Evolutionary conservation across 2,329 filamentous ascomycete species (phyloP).

Genomic region (Xylariaceae sp.): DNA sequence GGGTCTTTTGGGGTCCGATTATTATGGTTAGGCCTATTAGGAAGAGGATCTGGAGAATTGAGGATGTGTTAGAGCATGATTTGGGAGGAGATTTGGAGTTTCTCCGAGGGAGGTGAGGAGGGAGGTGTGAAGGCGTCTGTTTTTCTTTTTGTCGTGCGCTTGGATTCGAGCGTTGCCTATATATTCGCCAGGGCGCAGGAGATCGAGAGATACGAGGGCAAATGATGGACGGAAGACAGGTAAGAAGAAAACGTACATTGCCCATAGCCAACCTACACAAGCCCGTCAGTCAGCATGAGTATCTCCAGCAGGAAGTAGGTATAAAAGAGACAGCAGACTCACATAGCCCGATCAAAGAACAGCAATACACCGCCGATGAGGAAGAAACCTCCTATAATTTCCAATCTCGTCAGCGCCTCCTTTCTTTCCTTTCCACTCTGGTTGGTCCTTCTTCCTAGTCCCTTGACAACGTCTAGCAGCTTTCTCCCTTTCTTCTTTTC

Average conservation of each 20-base stretch:
- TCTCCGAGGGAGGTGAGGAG: too few relatives aligned
- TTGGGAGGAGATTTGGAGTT: constrained; percentile 29
- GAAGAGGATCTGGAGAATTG: constrained; percentile 75
- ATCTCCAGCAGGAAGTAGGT: background rate
- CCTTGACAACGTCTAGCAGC: constrained; percentile 8
- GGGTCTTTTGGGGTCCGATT: constrained; percentile 86
- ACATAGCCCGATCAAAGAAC: constrained; percentile 98
- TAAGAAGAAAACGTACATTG: constrained; percentile 58
- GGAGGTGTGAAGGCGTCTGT: constrained; percentile 34
- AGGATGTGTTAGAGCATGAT: background rate
- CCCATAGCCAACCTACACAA: constrained; percentile 83
- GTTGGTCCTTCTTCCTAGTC: too few relatives aligned
- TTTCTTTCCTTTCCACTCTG: too few relatives aligned
- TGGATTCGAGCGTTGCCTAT: background rate
- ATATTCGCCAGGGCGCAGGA: background rate
- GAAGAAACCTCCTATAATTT: constrained; percentile 97
- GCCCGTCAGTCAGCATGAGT: constrained; percentile 13
- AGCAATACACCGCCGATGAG: constrained; percentile 89
- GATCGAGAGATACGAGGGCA: constrained; percentile 8
- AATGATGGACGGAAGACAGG: constrained; percentile 10
- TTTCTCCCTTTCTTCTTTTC: constrained; percentile 8
- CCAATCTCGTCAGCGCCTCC: too few relatives aligned
- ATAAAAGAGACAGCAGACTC: constrained; percentile 31
- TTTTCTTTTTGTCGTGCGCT: constrained; percentile 23
- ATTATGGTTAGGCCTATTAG: constrained; percentile 94